These are phyloP conservation scores for Paramecium pentaurelia DNA, from an alignment of 73 alveolate species.

Conservation along the genomic window DNA sequence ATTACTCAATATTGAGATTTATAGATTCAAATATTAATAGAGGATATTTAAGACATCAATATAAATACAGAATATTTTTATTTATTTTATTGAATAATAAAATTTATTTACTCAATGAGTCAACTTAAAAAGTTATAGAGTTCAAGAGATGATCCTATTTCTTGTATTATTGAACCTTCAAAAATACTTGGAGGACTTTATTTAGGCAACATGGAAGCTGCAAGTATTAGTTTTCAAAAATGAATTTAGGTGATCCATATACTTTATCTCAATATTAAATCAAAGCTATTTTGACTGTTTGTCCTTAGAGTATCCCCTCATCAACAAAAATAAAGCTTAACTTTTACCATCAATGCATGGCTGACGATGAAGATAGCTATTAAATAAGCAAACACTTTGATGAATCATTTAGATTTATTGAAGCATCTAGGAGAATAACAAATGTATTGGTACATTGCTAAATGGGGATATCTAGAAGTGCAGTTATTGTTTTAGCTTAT, in stretches of 20 bases:
- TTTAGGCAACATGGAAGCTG: constrained; percentile 50
- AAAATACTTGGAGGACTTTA: constrained; percentile 36
- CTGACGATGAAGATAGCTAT: constrained; percentile 30
- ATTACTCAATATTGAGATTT: neutral
- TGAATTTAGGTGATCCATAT: neutral
- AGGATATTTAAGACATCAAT: neutral
- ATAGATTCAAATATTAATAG: neutral
- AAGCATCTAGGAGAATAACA: neutral
- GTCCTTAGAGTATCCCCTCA: neutral
- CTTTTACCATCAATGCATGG: neutral
- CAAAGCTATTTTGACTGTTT: neutral
- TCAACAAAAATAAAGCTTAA: neutral
- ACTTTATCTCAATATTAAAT: neutral
- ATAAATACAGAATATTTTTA: neutral
- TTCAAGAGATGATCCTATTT: neutral
- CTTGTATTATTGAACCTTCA: constrained; percentile 28
- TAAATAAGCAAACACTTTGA: constrained; percentile 37
- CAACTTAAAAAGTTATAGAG: neutral
- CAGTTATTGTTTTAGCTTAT: constrained; percentile 42
- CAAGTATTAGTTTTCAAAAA: neutral
- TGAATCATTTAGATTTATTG: constrained; percentile 29
- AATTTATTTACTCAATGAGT: neutral
- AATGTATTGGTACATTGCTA: constrained; percentile 51
- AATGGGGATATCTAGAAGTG: constrained; percentile 57
- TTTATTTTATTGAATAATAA: neutral